Evolutionary conservation across 306 rosid species (phyloP), one percentile per base, ranked within the genome.

Genomic region (Ammopiptanthus mongolicus): DNA sequence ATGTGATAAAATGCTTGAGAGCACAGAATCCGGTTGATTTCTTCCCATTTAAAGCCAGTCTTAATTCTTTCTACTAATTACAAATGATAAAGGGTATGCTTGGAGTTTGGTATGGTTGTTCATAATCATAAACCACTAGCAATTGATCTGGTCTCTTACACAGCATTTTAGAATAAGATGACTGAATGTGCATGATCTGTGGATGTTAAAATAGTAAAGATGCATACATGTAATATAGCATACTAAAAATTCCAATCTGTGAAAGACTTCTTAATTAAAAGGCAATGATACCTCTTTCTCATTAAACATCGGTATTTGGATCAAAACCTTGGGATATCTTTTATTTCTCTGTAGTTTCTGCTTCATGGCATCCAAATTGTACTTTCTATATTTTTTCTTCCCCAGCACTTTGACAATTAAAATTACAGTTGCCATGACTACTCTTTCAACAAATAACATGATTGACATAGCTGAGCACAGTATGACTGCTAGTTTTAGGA

Each of bases 241-340:
- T 37, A 6, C 11, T 23, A 14, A 62, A 36, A 65, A 33, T 18
- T 41, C 39, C 23, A 44, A 18, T 71, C 21, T 74, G 22, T 63
- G 70, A 75, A 36, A 46, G 52, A 11, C 39, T 65, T 52, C 13
- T 44, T 46, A 37, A 34, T 66, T 62, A 37, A 58, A 48, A 65
- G 47, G 78, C 36, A 74, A 68, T 8, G 41, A 14, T 80, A 87
- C 89, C 91, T 87, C 91, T 83, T 83, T 87, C 84, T 87, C 91
- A 22, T 87, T 84, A 62, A 53, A 87, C 91, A 85, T 85, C 5
- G 88, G 91, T 60, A 85, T 87, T 77, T 87, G 89, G 82, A 87
- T 74, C 81, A 87, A 67, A 65, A 87, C 88, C 76, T 17, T 55
- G 13, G 91, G 89, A 64, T 74, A 78, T 82, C 34, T 74, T 66